These are phyloP conservation scores for Pseudogymnoascus sp. DNA, from an alignment of 2,329 filamentous ascomycete species.

Conservation along the genomic window DNA sequence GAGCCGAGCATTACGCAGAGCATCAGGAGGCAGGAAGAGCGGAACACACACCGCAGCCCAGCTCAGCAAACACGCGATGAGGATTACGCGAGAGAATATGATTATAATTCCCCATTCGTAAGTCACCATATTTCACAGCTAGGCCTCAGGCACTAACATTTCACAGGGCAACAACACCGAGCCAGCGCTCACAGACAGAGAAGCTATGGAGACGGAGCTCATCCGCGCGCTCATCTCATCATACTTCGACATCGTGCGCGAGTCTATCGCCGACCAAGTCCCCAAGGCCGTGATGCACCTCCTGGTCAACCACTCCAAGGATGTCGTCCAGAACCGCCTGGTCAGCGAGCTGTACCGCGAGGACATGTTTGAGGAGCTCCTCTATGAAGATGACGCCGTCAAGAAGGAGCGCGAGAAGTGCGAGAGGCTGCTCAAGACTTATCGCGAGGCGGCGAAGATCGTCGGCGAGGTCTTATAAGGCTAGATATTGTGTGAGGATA, in stretches of 20 bases:
- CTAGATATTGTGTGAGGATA: slow-evolving; percentile 3
- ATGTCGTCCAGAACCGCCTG: slow-evolving; percentile 92
- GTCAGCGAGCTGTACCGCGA: slow-evolving; percentile 96
- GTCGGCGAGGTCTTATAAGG: slow-evolving; percentile 84
- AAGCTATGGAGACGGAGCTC: slow-evolving; percentile 94
- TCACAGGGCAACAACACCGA: slow-evolving; percentile 54
- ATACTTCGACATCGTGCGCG: slow-evolving; percentile 98
- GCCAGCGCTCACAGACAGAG: slow-evolving; percentile 85
- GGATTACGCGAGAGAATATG: slow-evolving; percentile 31
- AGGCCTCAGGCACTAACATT: slow-evolving; percentile 16
- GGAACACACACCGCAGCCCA: slow-evolving; percentile 31
- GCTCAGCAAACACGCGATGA: slow-evolving; percentile 42
- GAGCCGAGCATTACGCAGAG: slow-evolving; percentile 81
- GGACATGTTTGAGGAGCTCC: slow-evolving; percentile 76
- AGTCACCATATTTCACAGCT: slow-evolving; percentile 25
- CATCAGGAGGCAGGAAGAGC: slow-evolving; percentile 61
- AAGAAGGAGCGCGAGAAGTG: slow-evolving; percentile 98
- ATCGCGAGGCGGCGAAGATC: slow-evolving; percentile 96
- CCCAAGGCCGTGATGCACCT: slow-evolving; percentile 99
- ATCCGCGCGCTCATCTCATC: slow-evolving; percentile 94
- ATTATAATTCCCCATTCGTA: slow-evolving; percentile 38
- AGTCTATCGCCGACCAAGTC: slow-evolving; percentile 97
- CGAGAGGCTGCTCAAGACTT: slow-evolving; percentile 88
- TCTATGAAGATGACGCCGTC: slow-evolving; percentile 95
- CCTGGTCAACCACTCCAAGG: slow-evolving; percentile 95